A percentile compares a stretch with the other conserved stretches of the same genome.
Evolutionary conservation across 345 rosid species (phyloP).

Genomic region (Brassica juncea): DNA sequence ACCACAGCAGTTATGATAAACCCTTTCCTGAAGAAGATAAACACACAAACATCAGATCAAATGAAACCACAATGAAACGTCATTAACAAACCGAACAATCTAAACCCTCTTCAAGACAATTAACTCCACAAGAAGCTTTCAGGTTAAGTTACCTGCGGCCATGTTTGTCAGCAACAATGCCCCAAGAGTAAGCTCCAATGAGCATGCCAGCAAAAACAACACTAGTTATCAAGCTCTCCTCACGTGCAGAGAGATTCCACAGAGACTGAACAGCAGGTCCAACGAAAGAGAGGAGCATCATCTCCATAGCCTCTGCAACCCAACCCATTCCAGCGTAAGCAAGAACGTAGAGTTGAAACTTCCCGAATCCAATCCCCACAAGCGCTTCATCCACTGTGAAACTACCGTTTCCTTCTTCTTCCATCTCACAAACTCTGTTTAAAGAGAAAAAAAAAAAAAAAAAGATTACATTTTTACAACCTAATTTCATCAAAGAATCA

Average conservation of each 20-base stretch:
- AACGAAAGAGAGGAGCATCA: constrained; percentile 89
- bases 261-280: constrained; percentile 76
- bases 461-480: neutral
- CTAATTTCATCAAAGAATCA: neutral
- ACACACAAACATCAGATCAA: constrained; percentile 14
- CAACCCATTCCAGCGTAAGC: constrained; percentile 92
- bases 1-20: constrained; percentile 77
- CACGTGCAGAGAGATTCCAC: constrained; percentile 71
- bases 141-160: constrained; percentile 69
- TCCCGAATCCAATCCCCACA: constrained; percentile 78
- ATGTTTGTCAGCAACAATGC: constrained; percentile 72
- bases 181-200: constrained; percentile 89
- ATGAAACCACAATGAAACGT: neutral
- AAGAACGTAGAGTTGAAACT: constrained; percentile 66
- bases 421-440: constrained; percentile 28
- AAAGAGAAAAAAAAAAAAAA: too few species aligned
- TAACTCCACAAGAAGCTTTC: neutral
- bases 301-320: constrained; percentile 94
- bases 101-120: neutral
- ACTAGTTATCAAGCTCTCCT: constrained; percentile 73
- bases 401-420: constrained; percentile 34
- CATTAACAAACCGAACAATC: neutral
- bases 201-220: constrained; percentile 93
- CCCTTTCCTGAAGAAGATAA: constrained; percentile 65
- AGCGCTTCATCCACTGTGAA: constrained; percentile 92